Base-by-base conservation (phyloP, 495 filamentous ascomycete genomes). In the Penicillium cataractarum region DNA sequence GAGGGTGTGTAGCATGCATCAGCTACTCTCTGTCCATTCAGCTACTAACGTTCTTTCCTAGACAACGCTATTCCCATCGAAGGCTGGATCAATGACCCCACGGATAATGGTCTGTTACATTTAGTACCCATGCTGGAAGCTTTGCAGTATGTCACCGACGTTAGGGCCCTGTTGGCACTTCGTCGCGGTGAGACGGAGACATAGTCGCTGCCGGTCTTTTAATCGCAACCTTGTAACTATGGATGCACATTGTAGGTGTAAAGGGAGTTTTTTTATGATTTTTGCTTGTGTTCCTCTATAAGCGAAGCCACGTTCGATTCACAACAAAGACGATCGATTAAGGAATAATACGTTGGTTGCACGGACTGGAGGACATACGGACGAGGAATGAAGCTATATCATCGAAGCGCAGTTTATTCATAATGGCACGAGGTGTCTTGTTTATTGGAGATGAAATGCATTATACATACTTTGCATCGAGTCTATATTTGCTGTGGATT, bases 71-170 rank as follows among this genome's bases (percentile, higher is more conserved):
- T 75, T 60, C 72, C 76, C 4, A 74, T 72, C 54, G 73, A 78
- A 61, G 71, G 76, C 53, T 76, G 77, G 77, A 76, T 79, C 67
- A 74, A 75, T 52, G 73, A 75, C 55, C 75, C 68, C 8, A 74
- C 73, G 67, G 95, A 99, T 78, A 99, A 92, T 69, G 93, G 95
- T 69, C 80, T 99, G 35, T 81, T 97, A 71, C 92, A 97, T 74
- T 80, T 99, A 46, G 85, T 99, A 58, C 95, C 95, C n/a, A 83
- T 97, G 67, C 81, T 99, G 42, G 95, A 98, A 78, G 94, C 91
- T 27, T 78, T 99, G 71, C 96, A 98, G 76, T 96, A 97, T 80
- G 93, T 92, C 60, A 96, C 90, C 22, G 95, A 99, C 78, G 95
- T 98, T 32, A 85, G 95, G 50, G 92, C 95, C 49, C 79, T 97